Evolutionary conservation across 805 yeast species (phyloP), one percentile per base, ranked within the genome.

Genomic region (Candida chauliodis): DNA sequence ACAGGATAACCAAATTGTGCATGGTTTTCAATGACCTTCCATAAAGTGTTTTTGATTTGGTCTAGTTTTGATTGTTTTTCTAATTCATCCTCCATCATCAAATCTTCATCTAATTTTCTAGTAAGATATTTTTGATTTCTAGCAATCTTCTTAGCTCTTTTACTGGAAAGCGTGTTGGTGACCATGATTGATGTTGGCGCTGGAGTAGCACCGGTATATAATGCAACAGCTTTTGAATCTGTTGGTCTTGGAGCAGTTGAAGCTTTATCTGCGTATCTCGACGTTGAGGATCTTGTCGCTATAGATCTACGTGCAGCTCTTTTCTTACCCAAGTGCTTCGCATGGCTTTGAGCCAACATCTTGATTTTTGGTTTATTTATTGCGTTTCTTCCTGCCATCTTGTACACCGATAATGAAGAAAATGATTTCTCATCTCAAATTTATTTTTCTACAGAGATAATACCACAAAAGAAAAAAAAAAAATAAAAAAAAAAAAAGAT

Each of bases 301-400:
- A 66, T 59, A 8, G 40, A 33, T 39, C 54, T 57, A 33, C 71
- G 67, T 20, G 70, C 66, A 13, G 80, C 69, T 60, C 87, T 71
- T 55, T 74, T 79, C 51, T 67, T 71, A 17, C 78, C 75, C 21
- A 79, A 59, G 28, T 73, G 53, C 23, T 68, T 58, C 31, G 75
- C 69, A 58, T 76, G 81, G 36, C 70, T 69, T 43, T 71, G 69
- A 38, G 78, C 65, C 45, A 61, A 66, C 26, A 77, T 60, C 44
- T 75, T 73, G 49, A 74, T 76, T 57, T 81, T 82, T 34, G 93
- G 95, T 61, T 81, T 85, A 61, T 88, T 89, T 48, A 87, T 71
- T 30, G 88, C 77, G 69, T 85, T 87, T 63, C 75, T 83, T 20
- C 46, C 46, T 3, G 48, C 48, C 48, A 45, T 45, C 18, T 14